phyloP scores from a whole-genome alignment of 163 green algal genomes.

The Chlorella variabilis region DNA sequence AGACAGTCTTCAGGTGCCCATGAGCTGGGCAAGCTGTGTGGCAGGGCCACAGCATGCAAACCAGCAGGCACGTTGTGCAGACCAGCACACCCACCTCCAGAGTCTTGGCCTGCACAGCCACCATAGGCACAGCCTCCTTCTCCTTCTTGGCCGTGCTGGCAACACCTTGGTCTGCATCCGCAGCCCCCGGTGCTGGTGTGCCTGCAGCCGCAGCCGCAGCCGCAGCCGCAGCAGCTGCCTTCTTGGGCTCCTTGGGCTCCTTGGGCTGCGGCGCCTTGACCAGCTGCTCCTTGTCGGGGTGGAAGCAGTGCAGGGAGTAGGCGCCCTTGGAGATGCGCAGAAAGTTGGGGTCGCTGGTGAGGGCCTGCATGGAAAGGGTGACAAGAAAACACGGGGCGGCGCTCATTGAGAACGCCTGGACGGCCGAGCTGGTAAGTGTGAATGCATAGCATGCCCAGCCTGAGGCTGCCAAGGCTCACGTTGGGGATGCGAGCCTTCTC shows the following conservation, averaged over 20 bases:
- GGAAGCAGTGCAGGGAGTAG: slow-evolving; percentile 51
- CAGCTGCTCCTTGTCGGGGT: slow-evolving; percentile 39
- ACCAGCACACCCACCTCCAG: slow-evolving; percentile 25
- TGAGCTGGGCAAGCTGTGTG: too few species aligned
- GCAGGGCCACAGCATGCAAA: background rate
- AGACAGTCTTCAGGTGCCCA: background rate
- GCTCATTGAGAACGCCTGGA: too few species aligned
- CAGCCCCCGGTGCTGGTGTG: background rate
- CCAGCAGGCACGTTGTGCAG: background rate
- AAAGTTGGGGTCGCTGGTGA: slow-evolving; percentile 55
- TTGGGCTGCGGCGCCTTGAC: slow-evolving; percentile 27
- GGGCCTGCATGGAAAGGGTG: slow-evolving; percentile 16
- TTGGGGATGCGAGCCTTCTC: slow-evolving; percentile 41
- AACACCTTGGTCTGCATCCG: background rate
- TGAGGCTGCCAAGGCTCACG: too few species aligned
- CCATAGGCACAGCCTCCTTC: slow-evolving; percentile 14
- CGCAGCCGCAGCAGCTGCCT: background rate
- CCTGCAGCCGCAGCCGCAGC: background rate
- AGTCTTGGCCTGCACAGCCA: slow-evolving; percentile 1
- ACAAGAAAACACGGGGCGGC: background rate
- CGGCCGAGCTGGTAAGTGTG: too few species aligned
- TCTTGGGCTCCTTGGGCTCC: slow-evolving; percentile 7
- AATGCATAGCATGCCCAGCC: too few species aligned
- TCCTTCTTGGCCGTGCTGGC: background rate
- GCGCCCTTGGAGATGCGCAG: slow-evolving; percentile 49